phyloP scores from a whole-genome alignment of 345 rosid genomes.

The Cardamine occulta region DNA sequence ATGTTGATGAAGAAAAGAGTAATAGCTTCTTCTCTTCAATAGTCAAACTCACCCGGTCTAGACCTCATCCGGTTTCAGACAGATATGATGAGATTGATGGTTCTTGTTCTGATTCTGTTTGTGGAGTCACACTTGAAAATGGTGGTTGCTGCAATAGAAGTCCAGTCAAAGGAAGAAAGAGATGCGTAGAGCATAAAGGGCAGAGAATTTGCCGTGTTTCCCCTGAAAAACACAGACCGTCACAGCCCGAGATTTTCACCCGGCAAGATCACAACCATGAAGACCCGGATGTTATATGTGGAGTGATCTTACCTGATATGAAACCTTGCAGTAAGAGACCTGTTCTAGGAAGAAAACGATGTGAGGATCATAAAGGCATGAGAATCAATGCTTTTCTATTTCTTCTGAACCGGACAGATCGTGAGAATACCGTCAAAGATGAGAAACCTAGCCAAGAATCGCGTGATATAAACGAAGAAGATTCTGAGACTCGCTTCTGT shows the following conservation, averaged over 20 bases:
- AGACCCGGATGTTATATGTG: constrained; percentile 44
- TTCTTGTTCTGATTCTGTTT: constrained; percentile 39
- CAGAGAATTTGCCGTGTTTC: constrained; percentile 50
- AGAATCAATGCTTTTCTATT: constrained; percentile 47
- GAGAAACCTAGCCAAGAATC: background rate
- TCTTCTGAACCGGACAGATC: constrained; percentile 29
- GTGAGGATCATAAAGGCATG: constrained; percentile 74
- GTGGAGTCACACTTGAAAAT: constrained; percentile 60
- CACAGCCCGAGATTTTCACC: constrained; percentile 20
- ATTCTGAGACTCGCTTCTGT: constrained; percentile 39
- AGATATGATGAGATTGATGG: constrained; percentile 1
- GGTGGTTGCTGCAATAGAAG: constrained; percentile 54
- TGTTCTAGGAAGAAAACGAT: constrained; percentile 61
- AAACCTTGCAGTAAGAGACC: constrained; percentile 51
- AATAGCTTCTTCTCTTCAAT: constrained; percentile 45
- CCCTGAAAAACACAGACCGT: constrained; percentile 19
- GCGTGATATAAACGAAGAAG: background rate
- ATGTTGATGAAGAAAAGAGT: constrained; percentile 45
- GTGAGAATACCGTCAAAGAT: constrained; percentile 33
- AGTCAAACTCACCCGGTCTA: constrained; percentile 57
- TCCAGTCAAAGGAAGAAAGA: constrained; percentile 65
- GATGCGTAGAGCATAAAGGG: constrained; percentile 74
- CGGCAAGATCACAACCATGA: background rate
- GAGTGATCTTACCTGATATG: constrained; percentile 58
- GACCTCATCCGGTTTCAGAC: constrained; percentile 56